Conservation (phyloP, 768 basidiomycete genomes). For the Boletus coccyginus region DNA sequence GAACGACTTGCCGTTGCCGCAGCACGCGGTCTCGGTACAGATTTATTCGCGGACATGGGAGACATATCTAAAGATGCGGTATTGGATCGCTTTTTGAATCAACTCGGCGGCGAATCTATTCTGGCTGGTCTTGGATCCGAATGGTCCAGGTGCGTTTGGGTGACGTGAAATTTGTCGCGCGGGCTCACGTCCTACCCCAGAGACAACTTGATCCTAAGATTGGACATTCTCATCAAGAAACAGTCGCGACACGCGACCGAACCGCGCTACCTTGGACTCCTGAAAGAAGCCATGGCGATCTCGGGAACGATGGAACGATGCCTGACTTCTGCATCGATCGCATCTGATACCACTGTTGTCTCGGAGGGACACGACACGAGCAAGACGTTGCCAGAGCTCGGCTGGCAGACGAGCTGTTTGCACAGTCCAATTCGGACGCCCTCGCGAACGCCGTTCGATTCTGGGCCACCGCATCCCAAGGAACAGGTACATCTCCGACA, state of each 20-base stretch:
- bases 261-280: constrained; percentile 56
- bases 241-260: constrained; percentile 34
- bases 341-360: constrained; percentile 34
- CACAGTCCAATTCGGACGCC: constrained; percentile 63
- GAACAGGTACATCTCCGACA: constrained; percentile 64
- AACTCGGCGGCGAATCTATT: constrained; percentile 45
- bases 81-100: constrained; percentile 52
- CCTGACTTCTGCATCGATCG: constrained; percentile 8
- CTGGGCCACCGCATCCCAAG: constrained; percentile 52
- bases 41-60: constrained; percentile 50
- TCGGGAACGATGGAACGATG: constrained; percentile 16
- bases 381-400: constrained; percentile 32
- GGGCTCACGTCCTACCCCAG: constrained; percentile 10
- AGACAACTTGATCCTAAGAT: constrained; percentile 28
- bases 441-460: constrained; percentile 45
- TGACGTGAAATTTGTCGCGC: neutral
- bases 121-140: constrained; percentile 41
- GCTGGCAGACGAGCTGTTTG: constrained; percentile 21
- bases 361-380: constrained; percentile 41
- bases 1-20: constrained; percentile 53
- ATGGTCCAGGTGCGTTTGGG: constrained; percentile 55
- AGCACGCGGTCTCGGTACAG: constrained; percentile 24
- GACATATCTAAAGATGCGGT: constrained; percentile 55
- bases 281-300: constrained; percentile 29
- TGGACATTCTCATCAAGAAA: constrained; percentile 29